These are phyloP conservation scores for Tylopilus sp. DNA, from an alignment of 1,284 basidiomycete genomes.

Conservation along the genomic window DNA sequence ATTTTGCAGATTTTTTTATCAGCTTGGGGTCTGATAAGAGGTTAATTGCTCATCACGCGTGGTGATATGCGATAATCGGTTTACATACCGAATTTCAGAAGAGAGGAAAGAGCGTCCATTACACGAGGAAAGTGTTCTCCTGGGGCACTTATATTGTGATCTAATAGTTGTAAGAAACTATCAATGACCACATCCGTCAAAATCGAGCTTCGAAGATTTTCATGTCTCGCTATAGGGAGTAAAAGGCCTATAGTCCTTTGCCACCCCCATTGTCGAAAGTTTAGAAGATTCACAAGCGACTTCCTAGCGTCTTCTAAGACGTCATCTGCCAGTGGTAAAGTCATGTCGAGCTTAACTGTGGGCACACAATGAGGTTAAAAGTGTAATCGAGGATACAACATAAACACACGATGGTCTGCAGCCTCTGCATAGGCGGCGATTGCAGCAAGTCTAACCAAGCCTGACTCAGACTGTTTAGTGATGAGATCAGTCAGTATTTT, in stretches of 20 bases:
- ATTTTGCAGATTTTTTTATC: slow-evolving; percentile 9
- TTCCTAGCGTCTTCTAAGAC: slow-evolving; percentile 18
- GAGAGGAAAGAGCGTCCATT: slow-evolving; percentile 25
- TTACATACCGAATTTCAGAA: slow-evolving; percentile 19
- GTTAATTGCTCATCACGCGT: not conserved
- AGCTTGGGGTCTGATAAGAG: slow-evolving; percentile 9
- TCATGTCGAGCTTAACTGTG: slow-evolving; percentile 6
- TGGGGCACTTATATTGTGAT: slow-evolving; percentile 10
- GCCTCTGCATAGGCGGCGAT: slow-evolving; percentile 21
- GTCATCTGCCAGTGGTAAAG: slow-evolving; percentile 10
- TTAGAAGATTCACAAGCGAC: slow-evolving; percentile 12
- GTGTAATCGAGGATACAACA: not conserved
- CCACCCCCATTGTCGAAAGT: slow-evolving; percentile 23
- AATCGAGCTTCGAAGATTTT: slow-evolving; percentile 13
- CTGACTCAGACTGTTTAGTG: slow-evolving; percentile 16
- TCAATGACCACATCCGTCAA: slow-evolving; percentile 13
- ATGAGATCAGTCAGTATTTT: slow-evolving; percentile 16
- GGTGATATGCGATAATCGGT: too few species aligned
- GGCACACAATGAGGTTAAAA: not conserved
- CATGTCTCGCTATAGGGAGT: slow-evolving; percentile 21
- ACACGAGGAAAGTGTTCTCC: slow-evolving; percentile 23
- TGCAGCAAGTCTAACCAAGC: slow-evolving; percentile 20
- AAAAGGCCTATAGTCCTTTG: slow-evolving; percentile 23
- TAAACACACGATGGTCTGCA: slow-evolving; percentile 12
- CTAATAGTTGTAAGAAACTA: slow-evolving; percentile 18